Evolutionary conservation across 2,329 filamentous ascomycete species (phyloP), one percentile per base, ranked within the genome.

Genomic region (Phoma sp.): DNA sequence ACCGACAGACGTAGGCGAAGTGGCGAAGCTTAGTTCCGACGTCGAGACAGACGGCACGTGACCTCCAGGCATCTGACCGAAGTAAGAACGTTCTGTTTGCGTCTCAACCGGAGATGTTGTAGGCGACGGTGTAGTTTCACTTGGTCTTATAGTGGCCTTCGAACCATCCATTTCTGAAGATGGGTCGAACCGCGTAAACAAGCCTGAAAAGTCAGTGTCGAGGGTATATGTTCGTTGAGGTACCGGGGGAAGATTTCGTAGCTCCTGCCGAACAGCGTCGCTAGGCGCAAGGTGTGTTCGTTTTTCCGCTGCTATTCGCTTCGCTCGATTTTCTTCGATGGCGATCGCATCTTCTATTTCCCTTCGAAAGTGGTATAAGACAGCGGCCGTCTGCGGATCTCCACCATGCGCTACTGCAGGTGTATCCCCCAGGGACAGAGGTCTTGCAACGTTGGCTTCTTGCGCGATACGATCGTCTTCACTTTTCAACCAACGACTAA

Each of bases 281-380:
- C 65, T 71, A 6, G 68, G 69, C 2, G 58, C 59, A n/a, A 73
- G 60, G 36, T 65, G 65, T 7, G 64, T 61, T 17, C 67, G 57
- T 33, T 57, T 62, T 20, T 67, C 69, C 1, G 61, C 55, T 7
- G 64, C 64, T 1, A 56, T 48, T 11, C 69, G 51, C 52, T 73
- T 73, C 30, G 60, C 60, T 10, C 67, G 65, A 36, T 72, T 73
- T 37, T 73, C 69, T 42, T 69, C 65, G 9, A 73, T 62, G 17
- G 65, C 38, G 7, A 72, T 66, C 3, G 68, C 68, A 40, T 70
- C 68, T 39, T 73, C 69, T 5, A 72, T 53, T 37, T 72, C 66
- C 34, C 62, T 56, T 33, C 65, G 57, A 7, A 72, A 46, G 28
- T 66, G 69, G 32, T 69, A 67, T 2, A 72, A 46, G 11, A 66